Evolutionary conservation across 345 rosid genomes (phyloP).

Genomic region (Brassica incana): DNA sequence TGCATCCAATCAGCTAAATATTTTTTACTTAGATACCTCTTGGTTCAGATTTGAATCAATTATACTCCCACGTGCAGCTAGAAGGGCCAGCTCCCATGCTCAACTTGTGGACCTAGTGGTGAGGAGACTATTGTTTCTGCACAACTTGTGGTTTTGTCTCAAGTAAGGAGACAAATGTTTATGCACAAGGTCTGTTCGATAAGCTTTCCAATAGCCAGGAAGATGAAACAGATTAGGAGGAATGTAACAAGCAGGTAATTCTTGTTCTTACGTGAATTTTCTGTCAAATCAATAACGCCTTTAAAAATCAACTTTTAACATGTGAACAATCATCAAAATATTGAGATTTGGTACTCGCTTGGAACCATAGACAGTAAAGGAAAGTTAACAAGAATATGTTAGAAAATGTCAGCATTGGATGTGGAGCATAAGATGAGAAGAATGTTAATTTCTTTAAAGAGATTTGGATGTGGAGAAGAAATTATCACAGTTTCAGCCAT

Average conservation of each 20-base stretch:
- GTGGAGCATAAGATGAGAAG: not conserved
- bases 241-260: not conserved
- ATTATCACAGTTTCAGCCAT: not conserved
- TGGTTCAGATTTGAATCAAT: not conserved
- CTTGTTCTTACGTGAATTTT: not conserved
- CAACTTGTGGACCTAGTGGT: not conserved
- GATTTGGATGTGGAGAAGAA: not conserved
- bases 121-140: not conserved
- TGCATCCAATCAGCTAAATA: not conserved
- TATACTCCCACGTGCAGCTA: not conserved
- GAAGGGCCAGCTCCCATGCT: not conserved
- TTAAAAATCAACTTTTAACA: not conserved
- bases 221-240: not conserved
- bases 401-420: not conserved
- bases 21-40: not conserved
- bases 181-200: not conserved
- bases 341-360: not conserved
- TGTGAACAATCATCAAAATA: not conserved
- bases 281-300: not conserved
- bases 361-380: not conserved
- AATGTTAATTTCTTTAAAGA: not conserved
- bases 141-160: not conserved
- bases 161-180: not conserved
- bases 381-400: not conserved
- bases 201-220: not conserved